Evolutionary conservation across 768 basidiomycete species (phyloP).

Genomic region (Clathrus columnatus): DNA sequence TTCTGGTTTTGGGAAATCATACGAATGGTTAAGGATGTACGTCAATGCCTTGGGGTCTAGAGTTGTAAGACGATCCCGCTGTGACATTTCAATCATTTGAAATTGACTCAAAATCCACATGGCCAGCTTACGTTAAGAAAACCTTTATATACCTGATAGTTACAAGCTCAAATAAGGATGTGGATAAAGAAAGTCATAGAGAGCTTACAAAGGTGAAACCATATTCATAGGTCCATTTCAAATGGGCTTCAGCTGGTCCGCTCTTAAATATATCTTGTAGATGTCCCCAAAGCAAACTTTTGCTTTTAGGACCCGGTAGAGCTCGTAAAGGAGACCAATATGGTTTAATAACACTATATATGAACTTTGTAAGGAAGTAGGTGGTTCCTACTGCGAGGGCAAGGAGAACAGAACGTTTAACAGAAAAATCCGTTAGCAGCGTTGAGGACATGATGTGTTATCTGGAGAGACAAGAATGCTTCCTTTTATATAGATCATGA

Average conservation of each 20-base stretch:
- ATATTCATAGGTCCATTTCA: slow-evolving; percentile 42
- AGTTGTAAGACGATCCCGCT: slow-evolving; percentile 41
- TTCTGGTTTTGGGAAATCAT: slow-evolving; percentile 49
- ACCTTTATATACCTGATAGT: not conserved
- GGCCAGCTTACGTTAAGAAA: not conserved
- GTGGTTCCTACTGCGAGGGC: not conserved
- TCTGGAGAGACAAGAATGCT: not conserved
- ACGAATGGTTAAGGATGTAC: slow-evolving; percentile 51
- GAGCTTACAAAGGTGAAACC: slow-evolving; percentile 31
- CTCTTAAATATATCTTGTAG: slow-evolving; percentile 34
- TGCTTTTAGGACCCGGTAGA: slow-evolving; percentile 42
- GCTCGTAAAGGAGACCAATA: slow-evolving; percentile 35
- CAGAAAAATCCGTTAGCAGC: not conserved
- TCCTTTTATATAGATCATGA: not conserved
- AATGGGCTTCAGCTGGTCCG: slow-evolving; percentile 28
- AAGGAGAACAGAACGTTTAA: not conserved
- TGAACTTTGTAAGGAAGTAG: slow-evolving; percentile 18
- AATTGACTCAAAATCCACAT: not conserved
- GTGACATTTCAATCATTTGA: not conserved
- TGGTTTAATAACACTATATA: slow-evolving; percentile 22
- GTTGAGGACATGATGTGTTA: not conserved
- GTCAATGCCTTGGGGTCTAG: slow-evolving; percentile 53
- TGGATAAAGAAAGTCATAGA: not conserved
- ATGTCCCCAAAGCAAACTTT: slow-evolving; percentile 41
- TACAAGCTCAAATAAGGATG: not conserved